phyloP scores from a whole-genome alignment of 345 rosid species.

The Linum tenue region DNA sequence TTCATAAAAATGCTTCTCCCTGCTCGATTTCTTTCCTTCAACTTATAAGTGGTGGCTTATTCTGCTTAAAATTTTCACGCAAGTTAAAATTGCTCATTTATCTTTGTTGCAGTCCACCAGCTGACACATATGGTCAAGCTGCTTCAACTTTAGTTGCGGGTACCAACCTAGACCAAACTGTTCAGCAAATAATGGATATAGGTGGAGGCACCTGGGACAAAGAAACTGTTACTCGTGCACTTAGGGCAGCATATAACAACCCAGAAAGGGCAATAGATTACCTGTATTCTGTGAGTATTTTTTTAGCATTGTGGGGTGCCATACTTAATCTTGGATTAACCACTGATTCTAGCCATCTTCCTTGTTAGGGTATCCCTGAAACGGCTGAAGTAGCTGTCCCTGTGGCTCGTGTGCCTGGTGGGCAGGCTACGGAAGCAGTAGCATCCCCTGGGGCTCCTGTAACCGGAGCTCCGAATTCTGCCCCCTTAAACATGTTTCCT shows the following conservation, averaged over 20 bases:
- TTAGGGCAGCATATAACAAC: constrained; percentile 94
- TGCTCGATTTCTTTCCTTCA: no score
- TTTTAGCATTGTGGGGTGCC: background rate
- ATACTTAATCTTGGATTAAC: background rate
- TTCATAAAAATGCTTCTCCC: no score
- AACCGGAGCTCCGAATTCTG: constrained; percentile 81
- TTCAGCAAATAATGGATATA: constrained; percentile 84
- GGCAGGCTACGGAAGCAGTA: constrained; percentile 47
- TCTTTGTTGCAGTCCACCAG: constrained; percentile 45
- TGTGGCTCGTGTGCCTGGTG: background rate
- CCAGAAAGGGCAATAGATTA: constrained; percentile 99
- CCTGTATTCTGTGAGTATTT: constrained; percentile 61
- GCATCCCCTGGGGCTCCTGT: constrained; percentile 38
- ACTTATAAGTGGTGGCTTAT: no score
- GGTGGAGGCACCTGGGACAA: constrained; percentile 97
- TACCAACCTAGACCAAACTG: constrained; percentile 57
- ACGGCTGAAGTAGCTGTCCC: constrained; percentile 61
- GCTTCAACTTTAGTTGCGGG: constrained; percentile 84
- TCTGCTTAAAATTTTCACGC: no score
- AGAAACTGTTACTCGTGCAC: constrained; percentile 87
- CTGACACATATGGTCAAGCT: constrained; percentile 67
- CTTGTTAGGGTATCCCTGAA: constrained; percentile 82
- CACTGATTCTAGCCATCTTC: constrained; percentile 17
- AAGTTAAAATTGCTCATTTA: background rate
- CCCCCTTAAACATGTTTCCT: constrained; percentile 94